Conservation (phyloP, 768 basidiomycete genomes). For the Daedalea quercina region DNA sequence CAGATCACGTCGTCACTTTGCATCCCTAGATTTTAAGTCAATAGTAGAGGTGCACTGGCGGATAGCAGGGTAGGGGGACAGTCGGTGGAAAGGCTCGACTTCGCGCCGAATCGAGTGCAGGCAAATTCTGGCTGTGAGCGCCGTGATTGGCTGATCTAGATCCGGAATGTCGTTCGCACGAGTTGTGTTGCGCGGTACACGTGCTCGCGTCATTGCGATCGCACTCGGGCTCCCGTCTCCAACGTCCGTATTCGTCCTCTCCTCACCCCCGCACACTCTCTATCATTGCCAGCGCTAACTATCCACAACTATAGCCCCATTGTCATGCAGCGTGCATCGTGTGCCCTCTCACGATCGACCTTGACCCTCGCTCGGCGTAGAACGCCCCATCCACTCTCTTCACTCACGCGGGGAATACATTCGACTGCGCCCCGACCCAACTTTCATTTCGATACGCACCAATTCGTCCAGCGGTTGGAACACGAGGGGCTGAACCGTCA, state of each 20-base stretch:
- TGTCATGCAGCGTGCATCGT: not conserved
- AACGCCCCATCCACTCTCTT: conserved; percentile 4
- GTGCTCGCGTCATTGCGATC: conserved; percentile 1
- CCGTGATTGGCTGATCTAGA: conserved; percentile 10
- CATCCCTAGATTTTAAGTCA: conserved; percentile 33
- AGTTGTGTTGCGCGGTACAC: not conserved
- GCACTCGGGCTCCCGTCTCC: not conserved
- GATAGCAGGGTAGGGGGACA: not conserved
- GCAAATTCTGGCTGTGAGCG: conserved; percentile 14
- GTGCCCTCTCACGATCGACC: not conserved
- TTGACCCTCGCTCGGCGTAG: not conserved
- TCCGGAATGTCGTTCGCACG: conserved; percentile 4
- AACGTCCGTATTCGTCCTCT: not conserved
- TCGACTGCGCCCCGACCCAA: conserved; percentile 25
- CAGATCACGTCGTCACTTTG: conserved; percentile 99
- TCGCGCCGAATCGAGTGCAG: not conserved
- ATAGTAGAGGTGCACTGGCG: not conserved
- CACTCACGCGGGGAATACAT: conserved; percentile 20
- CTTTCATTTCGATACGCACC: conserved; percentile 94
- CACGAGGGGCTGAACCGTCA: conserved; percentile 82
- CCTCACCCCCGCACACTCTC: not conserved
- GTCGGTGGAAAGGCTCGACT: not conserved
- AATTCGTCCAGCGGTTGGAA: conserved; percentile 88
- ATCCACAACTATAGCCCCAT: not conserved
- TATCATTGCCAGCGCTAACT: no score